Evolutionary conservation across 2,329 filamentous ascomycete species (phyloP).

Genomic region (Trichoderma aggressivum): DNA sequence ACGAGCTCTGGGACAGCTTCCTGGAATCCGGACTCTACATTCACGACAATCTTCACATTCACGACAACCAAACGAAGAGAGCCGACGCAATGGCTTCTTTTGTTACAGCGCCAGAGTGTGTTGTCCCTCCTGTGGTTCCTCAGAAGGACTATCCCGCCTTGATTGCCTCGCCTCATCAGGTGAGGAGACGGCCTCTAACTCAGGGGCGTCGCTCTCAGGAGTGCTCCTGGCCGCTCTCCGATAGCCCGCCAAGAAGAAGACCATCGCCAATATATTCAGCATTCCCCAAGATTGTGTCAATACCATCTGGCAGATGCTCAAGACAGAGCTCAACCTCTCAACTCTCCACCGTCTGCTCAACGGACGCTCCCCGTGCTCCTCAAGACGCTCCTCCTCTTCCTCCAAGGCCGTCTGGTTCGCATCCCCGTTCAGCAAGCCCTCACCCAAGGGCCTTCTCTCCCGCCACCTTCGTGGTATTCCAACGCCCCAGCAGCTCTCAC

Average conservation of each 20-base stretch:
- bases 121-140: conserved; percentile 19
- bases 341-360: conserved; percentile 30
- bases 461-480: background rate
- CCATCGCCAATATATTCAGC: conserved; percentile 38
- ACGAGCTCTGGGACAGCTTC: conserved; percentile 52
- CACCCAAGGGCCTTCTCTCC: conserved; percentile 2
- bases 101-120: background rate
- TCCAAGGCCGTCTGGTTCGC: background rate
- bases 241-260: conserved; percentile 21
- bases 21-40: conserved; percentile 33
- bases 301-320: conserved; percentile 28
- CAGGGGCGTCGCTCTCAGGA: background rate
- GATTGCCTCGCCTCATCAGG: conserved; percentile 30
- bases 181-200: conserved; percentile 8
- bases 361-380: background rate
- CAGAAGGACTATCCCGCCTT: conserved; percentile 33
- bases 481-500: conserved; percentile 13
- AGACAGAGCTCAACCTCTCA: conserved; percentile 25
- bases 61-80: too few species aligned
- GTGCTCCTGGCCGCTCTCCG: conserved; percentile 11
- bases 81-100: background rate
- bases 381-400: background rate
- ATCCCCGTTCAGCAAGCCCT: background rate
- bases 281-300: conserved; percentile 38
- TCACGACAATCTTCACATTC: background rate